A percentile compares a stretch with the other conserved stretches of the same genome.
Conservation (phyloP, 306 rosid genomes). For the Phaseolus lunatus region DNA sequence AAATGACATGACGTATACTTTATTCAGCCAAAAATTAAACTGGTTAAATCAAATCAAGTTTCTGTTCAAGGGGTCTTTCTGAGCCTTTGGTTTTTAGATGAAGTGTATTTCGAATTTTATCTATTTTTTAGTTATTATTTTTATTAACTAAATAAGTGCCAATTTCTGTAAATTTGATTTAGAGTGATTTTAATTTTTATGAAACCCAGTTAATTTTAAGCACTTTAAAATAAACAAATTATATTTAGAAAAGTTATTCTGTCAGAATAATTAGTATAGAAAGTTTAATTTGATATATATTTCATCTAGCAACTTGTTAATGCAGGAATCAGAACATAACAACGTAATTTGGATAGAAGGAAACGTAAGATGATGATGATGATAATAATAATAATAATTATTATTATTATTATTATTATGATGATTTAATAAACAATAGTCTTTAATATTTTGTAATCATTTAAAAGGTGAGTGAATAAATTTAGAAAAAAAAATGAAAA, state of each 20-base stretch:
- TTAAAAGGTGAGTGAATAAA: background rate
- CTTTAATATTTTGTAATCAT: background rate
- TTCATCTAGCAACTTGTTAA: too few species aligned
- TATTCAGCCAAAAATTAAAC: background rate
- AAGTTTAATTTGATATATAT: too few species aligned
- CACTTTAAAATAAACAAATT: background rate
- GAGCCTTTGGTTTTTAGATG: too few species aligned
- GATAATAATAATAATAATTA: too few species aligned
- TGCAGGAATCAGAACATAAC: background rate
- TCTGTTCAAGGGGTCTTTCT: background rate
- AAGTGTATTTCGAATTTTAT: background rate
- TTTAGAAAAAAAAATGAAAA: background rate
- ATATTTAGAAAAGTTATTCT: background rate
- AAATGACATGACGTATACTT: background rate
- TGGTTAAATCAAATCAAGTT: slow-evolving; percentile 1
- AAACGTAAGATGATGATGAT: background rate
- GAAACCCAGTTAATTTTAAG: background rate
- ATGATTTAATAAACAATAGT: background rate
- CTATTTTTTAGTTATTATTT: background rate
- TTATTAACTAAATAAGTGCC: background rate
- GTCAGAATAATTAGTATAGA: background rate
- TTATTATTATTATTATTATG: too few species aligned
- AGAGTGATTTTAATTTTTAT: background rate
- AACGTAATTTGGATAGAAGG: background rate
- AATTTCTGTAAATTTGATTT: background rate